Conservation (phyloP, 2,329 filamentous ascomycete species). For the Xylaria polymorpha region DNA sequence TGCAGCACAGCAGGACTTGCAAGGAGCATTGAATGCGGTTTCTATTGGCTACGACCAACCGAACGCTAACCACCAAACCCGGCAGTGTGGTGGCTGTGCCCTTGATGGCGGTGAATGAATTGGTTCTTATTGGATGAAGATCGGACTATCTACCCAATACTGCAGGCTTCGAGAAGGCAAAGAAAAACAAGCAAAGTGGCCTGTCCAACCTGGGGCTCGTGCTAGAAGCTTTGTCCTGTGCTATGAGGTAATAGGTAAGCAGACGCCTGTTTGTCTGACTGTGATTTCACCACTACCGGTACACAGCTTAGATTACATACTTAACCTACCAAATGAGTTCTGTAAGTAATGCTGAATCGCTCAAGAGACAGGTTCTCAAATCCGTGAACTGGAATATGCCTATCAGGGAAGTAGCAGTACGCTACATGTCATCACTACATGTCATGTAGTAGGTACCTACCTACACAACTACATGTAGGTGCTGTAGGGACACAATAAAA, state of each 20-base stretch:
- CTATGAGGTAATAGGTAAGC: background rate
- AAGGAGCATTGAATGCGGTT: background rate
- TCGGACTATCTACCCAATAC: conserved; percentile 12
- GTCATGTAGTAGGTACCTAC: background rate
- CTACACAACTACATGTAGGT: background rate
- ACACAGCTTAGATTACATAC: background rate
- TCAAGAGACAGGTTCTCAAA: background rate
- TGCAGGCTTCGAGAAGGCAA: conserved; percentile 35
- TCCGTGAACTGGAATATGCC: background rate
- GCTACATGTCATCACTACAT: background rate
- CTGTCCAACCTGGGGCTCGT: background rate
- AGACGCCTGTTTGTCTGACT: background rate
- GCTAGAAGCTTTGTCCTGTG: background rate
- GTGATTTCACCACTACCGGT: background rate
- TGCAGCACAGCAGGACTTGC: background rate
- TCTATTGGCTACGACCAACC: background rate
- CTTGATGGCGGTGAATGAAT: conserved; percentile 14
- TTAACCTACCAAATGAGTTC: background rate
- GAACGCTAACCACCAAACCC: background rate
- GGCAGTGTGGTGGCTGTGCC: conserved; percentile 19
- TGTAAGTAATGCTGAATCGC: background rate
- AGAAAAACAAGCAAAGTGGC: background rate
- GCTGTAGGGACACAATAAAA: background rate
- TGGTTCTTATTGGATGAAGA: conserved; percentile 14
- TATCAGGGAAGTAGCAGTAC: background rate